These are phyloP conservation scores for Agroathelia rolfsii DNA, from an alignment of 1,284 basidiomycete genomes.

Conservation along the genomic window DNA sequence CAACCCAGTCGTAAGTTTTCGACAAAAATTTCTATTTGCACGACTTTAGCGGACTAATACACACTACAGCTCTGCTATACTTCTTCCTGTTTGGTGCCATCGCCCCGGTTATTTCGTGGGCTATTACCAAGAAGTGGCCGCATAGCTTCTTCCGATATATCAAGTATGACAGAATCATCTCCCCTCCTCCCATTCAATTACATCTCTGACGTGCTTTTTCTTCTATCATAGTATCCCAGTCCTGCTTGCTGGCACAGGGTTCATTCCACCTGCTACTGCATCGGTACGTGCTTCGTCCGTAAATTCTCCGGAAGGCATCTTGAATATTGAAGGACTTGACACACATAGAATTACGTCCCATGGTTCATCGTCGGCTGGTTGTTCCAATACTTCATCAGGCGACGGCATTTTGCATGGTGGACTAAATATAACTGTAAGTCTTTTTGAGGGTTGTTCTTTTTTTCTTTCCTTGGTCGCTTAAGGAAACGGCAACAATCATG, in stretches of 20 bases:
- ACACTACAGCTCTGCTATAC: slow-evolving; percentile 26
- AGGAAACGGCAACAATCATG: slow-evolving; percentile 4
- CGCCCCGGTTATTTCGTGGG: slow-evolving; percentile 32
- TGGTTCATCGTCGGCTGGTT: slow-evolving; percentile 50
- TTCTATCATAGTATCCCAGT: slow-evolving; percentile 2
- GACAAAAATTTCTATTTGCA: slow-evolving; percentile 1
- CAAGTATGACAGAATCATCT: slow-evolving; percentile 27
- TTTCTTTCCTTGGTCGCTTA: background rate
- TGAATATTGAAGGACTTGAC: too few relatives aligned
- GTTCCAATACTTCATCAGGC: slow-evolving; percentile 41
- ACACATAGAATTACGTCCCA: slow-evolving; percentile 48
- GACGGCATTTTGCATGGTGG: slow-evolving; percentile 46
- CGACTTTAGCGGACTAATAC: too few relatives aligned
- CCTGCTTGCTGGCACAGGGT: slow-evolving; percentile 7
- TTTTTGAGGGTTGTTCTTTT: slow-evolving; percentile 1
- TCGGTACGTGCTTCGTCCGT: too few relatives aligned
- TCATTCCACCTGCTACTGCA: slow-evolving; percentile 2
- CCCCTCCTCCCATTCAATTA: background rate
- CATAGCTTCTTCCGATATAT: slow-evolving; percentile 34
- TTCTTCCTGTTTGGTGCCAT: slow-evolving; percentile 39
- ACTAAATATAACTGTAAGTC: slow-evolving; percentile 47
- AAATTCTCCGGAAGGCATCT: too few relatives aligned
- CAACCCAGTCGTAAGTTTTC: slow-evolving; percentile 11
- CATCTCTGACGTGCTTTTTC: background rate
- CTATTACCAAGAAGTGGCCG: slow-evolving; percentile 32